A percentile compares a stretch with the other conserved stretches of the same genome.
These are phyloP conservation scores for Sporothrix globosa DNA, from an alignment of 2,329 filamentous ascomycete genomes.

Conservation along the genomic window DNA sequence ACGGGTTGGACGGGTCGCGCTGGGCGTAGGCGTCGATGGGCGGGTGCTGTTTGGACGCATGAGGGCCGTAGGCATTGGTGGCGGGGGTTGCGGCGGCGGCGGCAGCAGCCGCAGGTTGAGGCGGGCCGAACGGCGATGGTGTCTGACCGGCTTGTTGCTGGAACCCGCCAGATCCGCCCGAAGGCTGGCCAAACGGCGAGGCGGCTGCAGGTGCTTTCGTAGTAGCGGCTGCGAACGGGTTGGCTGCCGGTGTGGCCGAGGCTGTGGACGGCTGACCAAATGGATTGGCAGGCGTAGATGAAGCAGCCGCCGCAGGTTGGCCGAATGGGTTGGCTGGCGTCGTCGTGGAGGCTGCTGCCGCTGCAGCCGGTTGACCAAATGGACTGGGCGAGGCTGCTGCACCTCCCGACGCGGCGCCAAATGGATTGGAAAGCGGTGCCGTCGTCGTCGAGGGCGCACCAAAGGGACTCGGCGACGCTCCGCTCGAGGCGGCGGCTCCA, in stretches of 20 bases:
- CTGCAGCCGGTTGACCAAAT: constrained; percentile 39
- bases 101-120: neutral
- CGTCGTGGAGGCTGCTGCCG: neutral
- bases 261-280: constrained; percentile 15
- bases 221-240: neutral
- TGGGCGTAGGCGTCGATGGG: constrained; percentile 40
- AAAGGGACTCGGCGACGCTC: constrained; percentile 38
- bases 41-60: constrained; percentile 42
- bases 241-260: constrained; percentile 3
- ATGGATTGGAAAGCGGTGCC: constrained; percentile 42
- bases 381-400: constrained; percentile 37
- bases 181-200: constrained; percentile 30
- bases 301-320: constrained; percentile 15
- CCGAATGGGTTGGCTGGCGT: constrained; percentile 32
- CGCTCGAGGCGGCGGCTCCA: constrained; percentile 17
- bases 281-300: constrained; percentile 15
- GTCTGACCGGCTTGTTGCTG: constrained; percentile 17
- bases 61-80: constrained; percentile 16
- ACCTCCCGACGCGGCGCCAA: constrained; percentile 37
- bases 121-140: constrained; percentile 30
- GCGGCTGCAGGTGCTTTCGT: constrained; percentile 5
- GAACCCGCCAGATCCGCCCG: constrained; percentile 15
- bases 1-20: constrained; percentile 34
- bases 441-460: constrained; percentile 26
- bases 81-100: neutral